These are phyloP conservation scores for Lumnitzera racemosa DNA, from an alignment of 345 rosid species.

Conservation along the genomic window DNA sequence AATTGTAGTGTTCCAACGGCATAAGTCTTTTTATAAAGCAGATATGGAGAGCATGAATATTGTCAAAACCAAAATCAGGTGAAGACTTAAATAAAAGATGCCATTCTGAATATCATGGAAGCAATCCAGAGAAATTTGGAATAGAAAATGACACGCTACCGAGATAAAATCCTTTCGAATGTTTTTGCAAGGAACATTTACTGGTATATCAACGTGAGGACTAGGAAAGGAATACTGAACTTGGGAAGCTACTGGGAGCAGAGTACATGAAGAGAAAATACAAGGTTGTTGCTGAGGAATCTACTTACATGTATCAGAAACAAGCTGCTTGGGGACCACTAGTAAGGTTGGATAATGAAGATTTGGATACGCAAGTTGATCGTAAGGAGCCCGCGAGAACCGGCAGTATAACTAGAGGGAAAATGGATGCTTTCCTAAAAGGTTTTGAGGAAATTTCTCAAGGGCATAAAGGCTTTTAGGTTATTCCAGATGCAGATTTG, in stretches of 20 bases:
- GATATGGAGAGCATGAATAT: slow-evolving; percentile 42
- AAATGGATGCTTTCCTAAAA: slow-evolving; percentile 32
- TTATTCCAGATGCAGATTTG: slow-evolving; percentile 41
- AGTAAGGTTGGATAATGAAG: slow-evolving; percentile 27
- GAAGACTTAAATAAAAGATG: slow-evolving; percentile 37
- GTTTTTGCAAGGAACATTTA: slow-evolving; percentile 52
- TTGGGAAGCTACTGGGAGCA: slow-evolving; percentile 43
- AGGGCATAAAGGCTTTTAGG: slow-evolving; percentile 24
- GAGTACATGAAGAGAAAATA: slow-evolving; percentile 31
- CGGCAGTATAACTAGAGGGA: slow-evolving; percentile 16
- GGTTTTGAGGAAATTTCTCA: slow-evolving; percentile 34
- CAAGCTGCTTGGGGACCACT: slow-evolving; percentile 41
- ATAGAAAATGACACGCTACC: slow-evolving; percentile 37
- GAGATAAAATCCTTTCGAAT: slow-evolving; percentile 33
- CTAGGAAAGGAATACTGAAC: slow-evolving; percentile 35
- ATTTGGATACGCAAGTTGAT: slow-evolving; percentile 6
- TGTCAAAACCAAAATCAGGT: slow-evolving; percentile 40
- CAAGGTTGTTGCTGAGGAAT: slow-evolving; percentile 50
- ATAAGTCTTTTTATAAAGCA: slow-evolving; percentile 49
- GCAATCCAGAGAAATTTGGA: slow-evolving; percentile 54
- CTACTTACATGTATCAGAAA: slow-evolving; percentile 50
- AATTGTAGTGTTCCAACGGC: slow-evolving; percentile 41
- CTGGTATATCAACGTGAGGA: slow-evolving; percentile 65
- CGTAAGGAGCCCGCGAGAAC: not conserved
- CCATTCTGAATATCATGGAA: slow-evolving; percentile 45